Conservation (phyloP, 768 basidiomycete species). For the Auricularia sp. region DNA sequence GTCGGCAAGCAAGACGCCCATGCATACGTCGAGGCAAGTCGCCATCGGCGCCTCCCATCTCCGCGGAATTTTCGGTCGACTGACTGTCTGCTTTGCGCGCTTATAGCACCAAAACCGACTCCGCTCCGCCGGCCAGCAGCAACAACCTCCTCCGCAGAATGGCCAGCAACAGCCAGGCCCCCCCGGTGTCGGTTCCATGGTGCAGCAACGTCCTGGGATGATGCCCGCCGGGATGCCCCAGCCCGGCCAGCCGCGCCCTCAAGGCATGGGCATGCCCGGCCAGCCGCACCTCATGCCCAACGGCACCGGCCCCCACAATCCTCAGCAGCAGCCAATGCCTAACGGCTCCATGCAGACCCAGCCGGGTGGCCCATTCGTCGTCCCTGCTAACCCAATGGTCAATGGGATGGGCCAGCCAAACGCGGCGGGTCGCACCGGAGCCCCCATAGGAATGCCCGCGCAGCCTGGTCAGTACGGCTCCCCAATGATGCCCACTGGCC, state of each 20-base stretch:
- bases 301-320: constrained; percentile 18
- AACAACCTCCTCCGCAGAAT: neutral
- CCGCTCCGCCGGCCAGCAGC: neutral
- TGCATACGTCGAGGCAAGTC: constrained; percentile 15
- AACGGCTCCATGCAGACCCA: constrained; percentile 16
- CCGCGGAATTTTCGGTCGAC: neutral
- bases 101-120: neutral
- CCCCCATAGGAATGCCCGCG: neutral
- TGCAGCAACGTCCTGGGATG: constrained; percentile 23
- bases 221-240: constrained; percentile 21
- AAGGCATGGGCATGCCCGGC: neutral
- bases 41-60: neutral
- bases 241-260: neutral
- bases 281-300: constrained; percentile 19
- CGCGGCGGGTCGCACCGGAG: no score
- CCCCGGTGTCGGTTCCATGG: constrained; percentile 7
- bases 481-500: neutral
- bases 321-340: constrained; percentile 18
- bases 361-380: no score
- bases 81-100: neutral
- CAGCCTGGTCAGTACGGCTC: constrained; percentile 4
- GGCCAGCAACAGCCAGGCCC: constrained; percentile 12
- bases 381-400: no score
- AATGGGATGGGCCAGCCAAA: no score
- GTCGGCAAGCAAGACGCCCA: constrained; percentile 51